Percentiles rank a stretch among this genome's conserved stretches.
These are phyloP conservation scores for Sporisorium iseilematis-ciliati DNA, from an alignment of 1,284 basidiomycete genomes.

Conservation along the genomic window DNA sequence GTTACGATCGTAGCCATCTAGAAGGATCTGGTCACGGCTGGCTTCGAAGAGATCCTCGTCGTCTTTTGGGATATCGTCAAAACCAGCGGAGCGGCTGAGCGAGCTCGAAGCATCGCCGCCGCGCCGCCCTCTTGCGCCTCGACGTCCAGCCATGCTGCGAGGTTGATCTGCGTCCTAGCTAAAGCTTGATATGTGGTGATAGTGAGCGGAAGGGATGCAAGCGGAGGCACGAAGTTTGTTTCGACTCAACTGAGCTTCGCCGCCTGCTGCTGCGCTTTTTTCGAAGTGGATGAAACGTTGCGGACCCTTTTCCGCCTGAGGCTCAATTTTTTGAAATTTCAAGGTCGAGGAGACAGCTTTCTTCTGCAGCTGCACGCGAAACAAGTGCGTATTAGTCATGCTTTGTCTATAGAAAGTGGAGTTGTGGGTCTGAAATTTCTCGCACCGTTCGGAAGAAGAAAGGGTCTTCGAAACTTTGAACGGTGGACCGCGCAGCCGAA, in stretches of 20 bases:
- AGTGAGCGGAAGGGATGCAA: not conserved
- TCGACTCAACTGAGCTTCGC: constrained; percentile 15
- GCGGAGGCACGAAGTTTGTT: not conserved
- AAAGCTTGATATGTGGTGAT: constrained; percentile 5
- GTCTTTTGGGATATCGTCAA: constrained; percentile 58
- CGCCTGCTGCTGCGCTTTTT: constrained; percentile 8
- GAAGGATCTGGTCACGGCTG: constrained; percentile 80
- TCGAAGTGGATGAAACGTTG: not conserved
- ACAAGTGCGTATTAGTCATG: constrained; percentile 23
- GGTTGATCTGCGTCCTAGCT: not conserved
- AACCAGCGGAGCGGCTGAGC: constrained; percentile 44
- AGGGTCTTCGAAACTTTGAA: constrained; percentile 7
- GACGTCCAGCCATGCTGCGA: constrained; percentile 38
- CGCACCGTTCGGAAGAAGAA: not conserved
- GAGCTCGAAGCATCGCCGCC: constrained; percentile 22
- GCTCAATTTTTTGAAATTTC: constrained; percentile 16
- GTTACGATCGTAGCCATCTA: constrained; percentile 71
- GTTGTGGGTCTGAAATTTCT: constrained; percentile 7
- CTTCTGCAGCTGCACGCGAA: constrained; percentile 5
- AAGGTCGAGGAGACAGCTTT: not conserved
- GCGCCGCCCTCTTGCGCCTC: constrained; percentile 23
- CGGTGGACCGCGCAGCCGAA: not conserved
- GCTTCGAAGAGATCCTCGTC: constrained; percentile 62
- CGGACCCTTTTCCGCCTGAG: constrained; percentile 5
- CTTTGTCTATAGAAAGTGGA: constrained; percentile 16